Evolutionary conservation across 768 basidiomycete species (phyloP).

Genomic region (Podaxis sp.): DNA sequence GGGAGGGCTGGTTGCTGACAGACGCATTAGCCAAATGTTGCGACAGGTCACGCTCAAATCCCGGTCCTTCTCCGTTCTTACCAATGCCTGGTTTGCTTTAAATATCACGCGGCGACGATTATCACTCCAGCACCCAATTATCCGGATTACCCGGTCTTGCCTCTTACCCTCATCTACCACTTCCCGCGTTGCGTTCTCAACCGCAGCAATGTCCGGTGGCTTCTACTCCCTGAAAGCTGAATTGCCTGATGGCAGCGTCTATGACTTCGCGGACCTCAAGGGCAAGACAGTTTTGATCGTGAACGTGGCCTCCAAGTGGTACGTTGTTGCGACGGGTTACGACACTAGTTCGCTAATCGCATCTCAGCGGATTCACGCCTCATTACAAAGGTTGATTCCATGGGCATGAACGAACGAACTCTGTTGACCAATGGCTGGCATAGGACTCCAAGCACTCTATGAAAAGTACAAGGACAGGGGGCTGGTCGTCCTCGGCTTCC

Average conservation of each 20-base stretch:
- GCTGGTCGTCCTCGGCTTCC: constrained; percentile 85
- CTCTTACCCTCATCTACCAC: constrained; percentile 4
- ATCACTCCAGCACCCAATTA: neutral
- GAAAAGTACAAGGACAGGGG: constrained; percentile 78
- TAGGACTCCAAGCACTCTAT: constrained; percentile 77
- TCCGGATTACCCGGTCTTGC: neutral
- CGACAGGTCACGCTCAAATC: constrained; percentile 22
- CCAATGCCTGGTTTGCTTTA: constrained; percentile 21
- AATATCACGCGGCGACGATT: constrained; percentile 16
- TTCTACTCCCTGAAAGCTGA: constrained; percentile 75
- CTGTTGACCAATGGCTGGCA: neutral
- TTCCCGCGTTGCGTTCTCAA: neutral
- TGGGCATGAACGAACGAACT: too few relatives aligned
- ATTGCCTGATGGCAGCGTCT: constrained; percentile 51
- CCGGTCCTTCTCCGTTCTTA: constrained; percentile 29
- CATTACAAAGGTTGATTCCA: constrained; percentile 62
- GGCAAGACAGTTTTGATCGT: constrained; percentile 80
- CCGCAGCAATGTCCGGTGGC: constrained; percentile 20
- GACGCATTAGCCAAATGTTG: neutral
- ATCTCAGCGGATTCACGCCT: constrained; percentile 73
- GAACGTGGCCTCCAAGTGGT: constrained; percentile 79
- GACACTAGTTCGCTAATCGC: neutral
- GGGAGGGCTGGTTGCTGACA: neutral
- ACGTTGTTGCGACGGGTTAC: constrained; percentile 16
- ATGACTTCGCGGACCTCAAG: constrained; percentile 65